Conservation (phyloP, 495 filamentous ascomycete species). For the Jackrogersella multiformis region DNA sequence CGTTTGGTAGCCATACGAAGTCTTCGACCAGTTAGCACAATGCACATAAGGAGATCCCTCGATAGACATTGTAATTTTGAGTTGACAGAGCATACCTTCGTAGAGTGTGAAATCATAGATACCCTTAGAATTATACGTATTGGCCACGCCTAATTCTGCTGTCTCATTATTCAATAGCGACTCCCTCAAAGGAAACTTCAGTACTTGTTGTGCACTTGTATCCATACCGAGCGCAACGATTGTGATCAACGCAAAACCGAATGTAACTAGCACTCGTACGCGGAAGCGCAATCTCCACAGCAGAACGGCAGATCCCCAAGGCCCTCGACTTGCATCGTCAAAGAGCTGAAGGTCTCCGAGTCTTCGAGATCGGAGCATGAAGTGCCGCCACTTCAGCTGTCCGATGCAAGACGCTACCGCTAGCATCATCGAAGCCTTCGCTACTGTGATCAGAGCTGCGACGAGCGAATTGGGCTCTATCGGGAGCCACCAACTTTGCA, state of each 20-base stretch:
- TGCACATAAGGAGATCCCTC: too few relatives aligned
- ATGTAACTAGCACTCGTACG: conserved; percentile 8
- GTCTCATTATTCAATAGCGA: conserved; percentile 11
- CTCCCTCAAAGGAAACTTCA: conserved; percentile 18
- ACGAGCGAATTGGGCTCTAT: conserved; percentile 59
- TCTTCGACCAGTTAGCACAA: neutral
- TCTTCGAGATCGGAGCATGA: conserved; percentile 44
- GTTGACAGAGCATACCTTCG: neutral
- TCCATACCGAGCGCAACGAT: conserved; percentile 37
- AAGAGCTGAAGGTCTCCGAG: conserved; percentile 54
- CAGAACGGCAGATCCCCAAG: conserved; percentile 35
- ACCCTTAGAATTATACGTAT: neutral
- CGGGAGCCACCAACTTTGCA: conserved; percentile 52
- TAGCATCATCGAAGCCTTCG: conserved; percentile 52
- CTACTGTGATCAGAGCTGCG: conserved; percentile 53
- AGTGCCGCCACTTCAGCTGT: conserved; percentile 62
- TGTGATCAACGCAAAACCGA: conserved; percentile 24
- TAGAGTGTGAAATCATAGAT: neutral
- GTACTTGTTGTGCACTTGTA: conserved; percentile 33
- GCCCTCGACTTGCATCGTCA: conserved; percentile 52
- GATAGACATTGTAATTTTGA: neutral
- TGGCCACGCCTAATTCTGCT: neutral
- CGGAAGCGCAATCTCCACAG: conserved; percentile 10
- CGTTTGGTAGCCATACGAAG: conserved; percentile 2
- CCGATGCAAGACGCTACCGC: conserved; percentile 51